Evolutionary conservation across 1,284 basidiomycete genomes (phyloP), one percentile per base, ranked within the genome.

Genomic region (Leccinum glutinopallens): DNA sequence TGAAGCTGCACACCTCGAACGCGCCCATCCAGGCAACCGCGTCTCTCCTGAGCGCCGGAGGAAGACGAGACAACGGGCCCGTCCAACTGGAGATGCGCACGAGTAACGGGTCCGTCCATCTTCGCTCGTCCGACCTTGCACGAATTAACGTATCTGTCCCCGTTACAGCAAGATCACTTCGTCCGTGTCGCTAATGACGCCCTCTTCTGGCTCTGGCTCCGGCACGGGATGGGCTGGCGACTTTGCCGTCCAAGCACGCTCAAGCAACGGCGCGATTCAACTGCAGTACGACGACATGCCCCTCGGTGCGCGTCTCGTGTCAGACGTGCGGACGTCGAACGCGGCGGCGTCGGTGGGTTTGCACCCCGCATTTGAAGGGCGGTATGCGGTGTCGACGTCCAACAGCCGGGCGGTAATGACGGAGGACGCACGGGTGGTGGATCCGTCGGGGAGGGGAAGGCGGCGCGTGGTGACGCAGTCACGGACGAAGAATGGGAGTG

Each of bases 301-400:
- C 0, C 17, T 73, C 1, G 66, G 71, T 15, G 71, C 77, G 1
- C 66, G 60, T 7, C 75, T 84, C 22, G 63, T 57, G 2, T 71
- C 82, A 12, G 65, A 70, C 1, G 80, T 68, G 15, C 67, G 65
- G 17, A 81, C 81, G 1, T 72, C 78, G 4, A 85, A 85, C 56
- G 65, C 72, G 0, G 68, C 69, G 0, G 79, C 77, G 10, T 62
- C 51, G 3, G 76, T 84, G 15, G 69, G 63, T 25, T 69, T 85
- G 58, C 77, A 80, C 32, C 72, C 78, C 2, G 69, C 79, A 1
- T 85, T 74, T 59, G 80, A 85, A 65, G 83, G 84, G 4, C 68
- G 65, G 3, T 80, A 80, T 58, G 67, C 73, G 0, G 67, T 82
- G 37, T 37, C 62, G n/a, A 78, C 81, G 19, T 77, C 78, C 2